phyloP scores from a whole-genome alignment of 2,329 filamentous ascomycete genomes.

The Hypoxylon sp. region DNA sequence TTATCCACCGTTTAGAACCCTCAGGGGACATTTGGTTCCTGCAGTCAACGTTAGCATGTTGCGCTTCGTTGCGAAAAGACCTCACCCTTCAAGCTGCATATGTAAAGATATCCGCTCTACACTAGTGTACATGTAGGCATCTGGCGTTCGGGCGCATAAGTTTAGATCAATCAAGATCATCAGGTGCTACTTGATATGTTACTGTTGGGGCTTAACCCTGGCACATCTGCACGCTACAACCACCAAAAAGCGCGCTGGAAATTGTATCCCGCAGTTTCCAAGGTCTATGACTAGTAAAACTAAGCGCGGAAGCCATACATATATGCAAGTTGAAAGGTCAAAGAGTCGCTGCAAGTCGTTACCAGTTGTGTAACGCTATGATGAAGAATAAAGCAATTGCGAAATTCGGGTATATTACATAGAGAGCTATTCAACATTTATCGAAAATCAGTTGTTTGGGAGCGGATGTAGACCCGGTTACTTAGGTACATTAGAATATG shows the following conservation, averaged over 20 bases:
- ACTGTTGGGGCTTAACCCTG: background rate
- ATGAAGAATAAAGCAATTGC: background rate
- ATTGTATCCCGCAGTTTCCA: background rate
- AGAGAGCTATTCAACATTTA: background rate
- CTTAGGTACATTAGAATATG: background rate
- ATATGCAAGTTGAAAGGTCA: constrained; percentile 6
- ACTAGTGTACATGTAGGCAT: too few relatives aligned
- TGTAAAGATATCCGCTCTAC: background rate
- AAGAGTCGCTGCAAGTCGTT: constrained; percentile 11
- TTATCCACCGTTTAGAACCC: background rate
- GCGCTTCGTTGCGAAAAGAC: background rate
- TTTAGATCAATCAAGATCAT: constrained; percentile 34
- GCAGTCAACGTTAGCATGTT: too few relatives aligned
- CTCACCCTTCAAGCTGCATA: constrained; percentile 6
- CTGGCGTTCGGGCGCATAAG: constrained; percentile 18
- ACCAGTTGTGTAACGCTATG: background rate
- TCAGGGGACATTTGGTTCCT: background rate
- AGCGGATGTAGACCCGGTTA: background rate
- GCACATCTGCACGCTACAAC: background rate
- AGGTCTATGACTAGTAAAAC: background rate
- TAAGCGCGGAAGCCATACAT: background rate
- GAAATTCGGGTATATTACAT: too few relatives aligned
- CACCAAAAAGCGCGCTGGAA: background rate
- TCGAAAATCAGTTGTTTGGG: background rate
- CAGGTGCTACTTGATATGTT: constrained; percentile 17